These are phyloP conservation scores for Infundibulicybe gibba DNA, from an alignment of 768 basidiomycete genomes.

Conservation along the genomic window DNA sequence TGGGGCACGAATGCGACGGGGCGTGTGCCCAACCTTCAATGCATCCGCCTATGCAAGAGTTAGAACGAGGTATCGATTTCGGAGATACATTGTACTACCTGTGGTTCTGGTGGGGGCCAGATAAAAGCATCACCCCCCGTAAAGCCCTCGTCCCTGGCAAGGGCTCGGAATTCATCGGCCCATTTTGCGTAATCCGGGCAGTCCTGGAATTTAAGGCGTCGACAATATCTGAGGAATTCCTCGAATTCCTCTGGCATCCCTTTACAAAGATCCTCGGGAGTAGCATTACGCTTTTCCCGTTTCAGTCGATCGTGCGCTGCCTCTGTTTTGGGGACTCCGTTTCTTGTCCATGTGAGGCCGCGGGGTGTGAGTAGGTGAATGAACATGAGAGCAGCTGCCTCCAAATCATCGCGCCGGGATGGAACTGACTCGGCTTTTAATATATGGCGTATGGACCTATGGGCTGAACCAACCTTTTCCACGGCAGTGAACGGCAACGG, in stretches of 20 bases:
- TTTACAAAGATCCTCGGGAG: constrained; percentile 64
- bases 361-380: constrained; percentile 77
- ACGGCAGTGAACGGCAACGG: constrained; percentile 73
- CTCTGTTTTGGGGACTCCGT: constrained; percentile 73
- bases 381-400: constrained; percentile 74
- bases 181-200: constrained; percentile 65
- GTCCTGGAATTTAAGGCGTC: constrained; percentile 65
- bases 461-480: constrained; percentile 52
- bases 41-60: constrained; percentile 15
- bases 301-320: constrained; percentile 61
- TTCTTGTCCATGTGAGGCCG: constrained; percentile 75
- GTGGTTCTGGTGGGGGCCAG: constrained; percentile 62
- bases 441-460: not conserved
- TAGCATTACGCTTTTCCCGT: constrained; percentile 56
- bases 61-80: constrained; percentile 4
- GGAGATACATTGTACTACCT: constrained; percentile 10
- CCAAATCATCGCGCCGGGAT: constrained; percentile 75
- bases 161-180: constrained; percentile 59
- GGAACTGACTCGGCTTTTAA: constrained; percentile 46
- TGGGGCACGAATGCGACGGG: constrained; percentile 31
- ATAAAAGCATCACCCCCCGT: constrained; percentile 56
- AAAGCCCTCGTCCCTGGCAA: constrained; percentile 61
- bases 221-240: constrained; percentile 71
- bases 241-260: constrained; percentile 72
- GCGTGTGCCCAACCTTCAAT: constrained; percentile 18